Conservation (phyloP, 1,139 yeast species). For the Lodderomyces metapsilosis region DNA sequence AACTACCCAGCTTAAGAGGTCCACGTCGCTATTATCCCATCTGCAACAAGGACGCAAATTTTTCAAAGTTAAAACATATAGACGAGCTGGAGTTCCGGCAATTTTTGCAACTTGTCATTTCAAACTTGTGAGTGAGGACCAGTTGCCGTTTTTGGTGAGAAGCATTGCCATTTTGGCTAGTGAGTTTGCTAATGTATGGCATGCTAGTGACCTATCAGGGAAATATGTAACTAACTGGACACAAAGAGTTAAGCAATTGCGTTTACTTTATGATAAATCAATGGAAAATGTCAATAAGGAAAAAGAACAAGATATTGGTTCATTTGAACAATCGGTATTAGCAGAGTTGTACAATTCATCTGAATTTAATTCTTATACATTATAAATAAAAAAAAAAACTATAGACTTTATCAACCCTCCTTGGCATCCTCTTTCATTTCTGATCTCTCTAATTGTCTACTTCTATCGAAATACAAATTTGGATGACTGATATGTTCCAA, state of each 20-base stretch:
- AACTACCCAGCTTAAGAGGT: constrained; percentile 18
- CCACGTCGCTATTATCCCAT: not conserved
- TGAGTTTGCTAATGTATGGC: constrained; percentile 77
- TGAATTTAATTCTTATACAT: constrained; percentile 48
- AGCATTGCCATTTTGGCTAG: constrained; percentile 65
- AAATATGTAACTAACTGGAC: constrained; percentile 64
- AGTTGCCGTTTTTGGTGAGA: constrained; percentile 63
- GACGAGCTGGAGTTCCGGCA: constrained; percentile 73
- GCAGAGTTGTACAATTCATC: constrained; percentile 32
- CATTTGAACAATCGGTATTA: constrained; percentile 17
- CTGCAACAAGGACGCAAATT: constrained; percentile 18
- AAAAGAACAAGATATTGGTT: constrained; percentile 18
- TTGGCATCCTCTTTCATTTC: constrained; percentile 6
- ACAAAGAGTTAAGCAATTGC: constrained; percentile 59
- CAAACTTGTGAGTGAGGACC: constrained; percentile 61
- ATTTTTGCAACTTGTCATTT: constrained; percentile 74
- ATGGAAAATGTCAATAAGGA: constrained; percentile 26
- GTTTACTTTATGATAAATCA: constrained; percentile 46
- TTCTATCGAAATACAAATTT: constrained; percentile 80
- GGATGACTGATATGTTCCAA: constrained; percentile 72
- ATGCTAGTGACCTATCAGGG: constrained; percentile 36
- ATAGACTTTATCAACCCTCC: not conserved
- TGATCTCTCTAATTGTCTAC: constrained; percentile 40
- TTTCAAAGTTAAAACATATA: constrained; percentile 61
- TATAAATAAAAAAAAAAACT: constrained; percentile 1